Evolutionary conservation across 139 green algal genomes (phyloP).

Genomic region (Chlorella sp.): DNA sequence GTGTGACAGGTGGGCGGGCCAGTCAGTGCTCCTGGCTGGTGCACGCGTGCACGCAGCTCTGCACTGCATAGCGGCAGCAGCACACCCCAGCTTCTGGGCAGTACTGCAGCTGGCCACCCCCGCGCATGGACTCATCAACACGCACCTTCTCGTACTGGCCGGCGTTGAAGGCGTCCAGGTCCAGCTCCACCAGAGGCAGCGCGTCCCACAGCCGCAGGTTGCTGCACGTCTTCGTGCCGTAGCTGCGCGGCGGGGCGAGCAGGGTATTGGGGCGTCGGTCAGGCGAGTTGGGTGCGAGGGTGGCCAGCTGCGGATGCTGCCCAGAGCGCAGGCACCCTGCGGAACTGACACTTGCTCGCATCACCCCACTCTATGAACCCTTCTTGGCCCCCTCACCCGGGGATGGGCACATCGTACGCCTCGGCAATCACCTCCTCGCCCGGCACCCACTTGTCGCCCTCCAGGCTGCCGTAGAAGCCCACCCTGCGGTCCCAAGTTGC

Average conservation of each 20-base stretch:
- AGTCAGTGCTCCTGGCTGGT: too few species aligned
- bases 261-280: too few species aligned
- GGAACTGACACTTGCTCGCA: too few species aligned
- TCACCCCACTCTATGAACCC: too few species aligned
- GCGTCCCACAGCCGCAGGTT: constrained; percentile 98
- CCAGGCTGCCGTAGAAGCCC: constrained; percentile 75
- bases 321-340: too few species aligned
- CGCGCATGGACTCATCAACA: not conserved
- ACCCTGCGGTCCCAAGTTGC: constrained; percentile 36
- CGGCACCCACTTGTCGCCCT: constrained; percentile 66
- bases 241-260: not conserved
- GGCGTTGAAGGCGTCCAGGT: constrained; percentile 88
- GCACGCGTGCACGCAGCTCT: too few species aligned
- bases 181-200: constrained; percentile 90
- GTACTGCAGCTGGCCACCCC: not conserved
- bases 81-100: not conserved
- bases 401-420: constrained; percentile 97
- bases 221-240: constrained; percentile 53
- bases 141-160: constrained; percentile 67
- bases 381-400: constrained; percentile 69
- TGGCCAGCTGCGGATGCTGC: too few species aligned
- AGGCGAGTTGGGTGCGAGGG: too few species aligned
- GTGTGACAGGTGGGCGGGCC: not conserved
- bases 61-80: not conserved
- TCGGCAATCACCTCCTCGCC: constrained; percentile 81